Conservation (phyloP, 2,329 filamentous ascomycete genomes). For the Pestalotiopsis sp. region DNA sequence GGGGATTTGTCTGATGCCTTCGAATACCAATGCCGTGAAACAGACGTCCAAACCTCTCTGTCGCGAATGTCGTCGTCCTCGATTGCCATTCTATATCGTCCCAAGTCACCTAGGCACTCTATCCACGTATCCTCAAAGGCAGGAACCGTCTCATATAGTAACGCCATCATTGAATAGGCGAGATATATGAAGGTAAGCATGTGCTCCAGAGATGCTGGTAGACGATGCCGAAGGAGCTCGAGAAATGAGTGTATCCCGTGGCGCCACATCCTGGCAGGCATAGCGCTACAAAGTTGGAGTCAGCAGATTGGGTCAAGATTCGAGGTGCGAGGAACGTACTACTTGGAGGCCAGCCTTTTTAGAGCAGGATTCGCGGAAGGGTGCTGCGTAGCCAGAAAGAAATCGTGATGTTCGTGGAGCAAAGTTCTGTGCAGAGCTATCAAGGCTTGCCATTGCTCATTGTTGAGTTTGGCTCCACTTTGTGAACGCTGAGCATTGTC, state of each 20-base stretch:
- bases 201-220: slow-evolving; percentile 64
- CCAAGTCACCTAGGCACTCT: slow-evolving; percentile 86
- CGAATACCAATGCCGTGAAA: slow-evolving; percentile 82
- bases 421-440: slow-evolving; percentile 81
- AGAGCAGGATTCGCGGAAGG: slow-evolving; percentile 73
- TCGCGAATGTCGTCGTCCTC: slow-evolving; percentile 79
- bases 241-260: slow-evolving; percentile 88
- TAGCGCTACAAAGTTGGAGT: slow-evolving; percentile 45
- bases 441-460: slow-evolving; percentile 81
- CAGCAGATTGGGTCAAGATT: not conserved
- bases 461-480: slow-evolving; percentile 44
- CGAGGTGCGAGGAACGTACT: slow-evolving; percentile 36
- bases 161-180: slow-evolving; percentile 88
- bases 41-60: slow-evolving; percentile 78
- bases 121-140: slow-evolving; percentile 89
- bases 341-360: slow-evolving; percentile 72
- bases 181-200: slow-evolving; percentile 74
- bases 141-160: slow-evolving; percentile 83
- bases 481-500: slow-evolving; percentile 62
- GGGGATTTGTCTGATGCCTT: slow-evolving; percentile 79
- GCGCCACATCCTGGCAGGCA: slow-evolving; percentile 94
- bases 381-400: slow-evolving; percentile 86
- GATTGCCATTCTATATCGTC: slow-evolving; percentile 66
- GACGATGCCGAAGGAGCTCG: too few species aligned
- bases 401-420: slow-evolving; percentile 81